Conservation (phyloP, 2,329 filamentous ascomycete species). For the Graphilbum sp. region DNA sequence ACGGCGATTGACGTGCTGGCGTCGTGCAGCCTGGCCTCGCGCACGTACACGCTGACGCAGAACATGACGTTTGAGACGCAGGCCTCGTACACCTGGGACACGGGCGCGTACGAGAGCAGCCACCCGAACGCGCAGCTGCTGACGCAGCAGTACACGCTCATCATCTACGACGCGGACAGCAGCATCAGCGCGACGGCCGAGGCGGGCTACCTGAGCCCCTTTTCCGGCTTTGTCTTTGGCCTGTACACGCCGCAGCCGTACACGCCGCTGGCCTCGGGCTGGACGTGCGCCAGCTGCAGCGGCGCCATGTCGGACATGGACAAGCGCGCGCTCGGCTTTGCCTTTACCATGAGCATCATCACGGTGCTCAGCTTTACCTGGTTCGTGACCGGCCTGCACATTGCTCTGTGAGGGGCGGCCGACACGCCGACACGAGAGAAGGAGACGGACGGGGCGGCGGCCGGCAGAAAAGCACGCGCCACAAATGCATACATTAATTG, state of each 20-base stretch:
- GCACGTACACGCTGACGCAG: constrained; percentile 43
- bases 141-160: constrained; percentile 40
- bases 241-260: constrained; percentile 39
- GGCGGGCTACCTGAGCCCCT: constrained; percentile 38
- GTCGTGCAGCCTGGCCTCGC: constrained; percentile 33
- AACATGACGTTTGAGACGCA: constrained; percentile 43
- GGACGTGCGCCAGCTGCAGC: constrained; percentile 41
- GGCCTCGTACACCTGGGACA: constrained; percentile 42
- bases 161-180: constrained; percentile 43
- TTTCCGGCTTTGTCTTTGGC: constrained; percentile 34
- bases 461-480: background rate
- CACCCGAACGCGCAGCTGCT: constrained; percentile 29
- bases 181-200: constrained; percentile 31
- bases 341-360: constrained; percentile 34
- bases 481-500: too few relatives aligned
- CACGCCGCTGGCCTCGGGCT: constrained; percentile 29
- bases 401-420: constrained; percentile 9
- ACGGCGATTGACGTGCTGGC: constrained; percentile 44
- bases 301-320: constrained; percentile 30
- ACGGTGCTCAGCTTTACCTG: constrained; percentile 47
- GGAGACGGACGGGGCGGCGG: background rate
- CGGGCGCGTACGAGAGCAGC: constrained; percentile 29
- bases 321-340: constrained; percentile 30
- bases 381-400: constrained; percentile 38
- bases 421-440: background rate